A percentile compares a stretch with the other conserved stretches of the same genome.
These are phyloP conservation scores for Capsicum chinense DNA, from an alignment of 257 asterid species.

Conservation along the genomic window DNA sequence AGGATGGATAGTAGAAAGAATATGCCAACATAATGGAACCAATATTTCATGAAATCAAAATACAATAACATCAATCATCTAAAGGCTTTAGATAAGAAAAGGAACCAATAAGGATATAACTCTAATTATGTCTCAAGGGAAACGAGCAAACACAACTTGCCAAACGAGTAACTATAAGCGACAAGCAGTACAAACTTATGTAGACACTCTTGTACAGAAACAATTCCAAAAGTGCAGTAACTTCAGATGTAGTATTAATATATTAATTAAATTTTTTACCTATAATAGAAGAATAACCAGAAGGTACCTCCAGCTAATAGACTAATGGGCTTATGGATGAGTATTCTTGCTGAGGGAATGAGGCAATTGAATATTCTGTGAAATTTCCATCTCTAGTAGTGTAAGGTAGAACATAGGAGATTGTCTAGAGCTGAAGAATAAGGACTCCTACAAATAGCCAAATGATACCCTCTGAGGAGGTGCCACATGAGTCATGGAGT, in stretches of 20 bases:
- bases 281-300: slow-evolving; percentile 99
- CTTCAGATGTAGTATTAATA: slow-evolving; percentile 54
- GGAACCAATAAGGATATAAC: neutral
- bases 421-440: slow-evolving; percentile 52
- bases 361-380: slow-evolving; percentile 57
- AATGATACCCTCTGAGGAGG: slow-evolving; percentile 45
- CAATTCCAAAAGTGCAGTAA: slow-evolving; percentile 45
- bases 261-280: slow-evolving; percentile 73
- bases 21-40: neutral
- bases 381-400: slow-evolving; percentile 60
- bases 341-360: slow-evolving; percentile 56
- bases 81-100: neutral
- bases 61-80: neutral
- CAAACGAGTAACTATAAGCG: neutral
- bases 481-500: slow-evolving; percentile 49
- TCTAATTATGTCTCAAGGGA: slow-evolving; percentile 23
- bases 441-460: slow-evolving; percentile 55
- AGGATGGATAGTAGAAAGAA: slow-evolving; percentile 13
- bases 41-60: slow-evolving; percentile 25
- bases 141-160: neutral
- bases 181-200: slow-evolving; percentile 25
- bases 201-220: slow-evolving; percentile 30
- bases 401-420: slow-evolving; percentile 50
- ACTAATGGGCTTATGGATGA: slow-evolving; percentile 64
- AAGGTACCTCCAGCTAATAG: slow-evolving; percentile 99